Evolutionary conservation across 495 filamentous ascomycete genomes (phyloP), one percentile per base, ranked within the genome.

Genomic region (Podospora pseudocomata): DNA sequence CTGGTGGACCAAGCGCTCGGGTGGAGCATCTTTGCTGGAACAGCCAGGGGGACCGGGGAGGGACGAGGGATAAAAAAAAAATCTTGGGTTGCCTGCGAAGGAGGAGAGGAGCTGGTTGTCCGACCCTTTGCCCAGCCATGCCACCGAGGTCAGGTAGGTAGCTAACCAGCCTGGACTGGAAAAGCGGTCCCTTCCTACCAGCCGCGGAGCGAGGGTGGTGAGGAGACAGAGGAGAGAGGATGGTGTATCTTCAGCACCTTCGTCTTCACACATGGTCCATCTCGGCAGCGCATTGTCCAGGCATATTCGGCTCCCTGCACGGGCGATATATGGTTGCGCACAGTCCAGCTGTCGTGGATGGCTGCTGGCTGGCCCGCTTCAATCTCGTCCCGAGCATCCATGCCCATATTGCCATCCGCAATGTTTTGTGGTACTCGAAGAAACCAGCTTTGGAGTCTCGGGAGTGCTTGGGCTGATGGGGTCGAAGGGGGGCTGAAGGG

Each of bases 1-100:
- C 73, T 72, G 68, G 71, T 76, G 76, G 74, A 78, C 76, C 76
- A 75, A 75, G 75, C 73, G 72, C 73, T 70, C 68, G 70, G 74
- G 72, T 75, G 74, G 71, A 70, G 74, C 68, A 44, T 70, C 67
- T 16, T 66, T 5, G 57, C 60, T 19, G 55, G 27, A 49, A 28
- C 61, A 60, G 63, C 44, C 53, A 65, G 62, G 39, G 30, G 30
- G 30, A 7, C 23, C 23, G 7, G 30, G 26, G 59, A 60, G 34
- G 64, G 65, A 67, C 68, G 68, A 71, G 68, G 71, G 65, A 70
- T 65, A 73, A 75, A 70, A 70, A 74, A 65, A 62, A 62, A 49
- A 49, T 49, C 39, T 49, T 13, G 9, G 39, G 39, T 16, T 49
- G 39, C 39, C 18, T 62, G 16, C 5, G 27, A 62, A 62, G 20